Conservation (phyloP, 805 yeast genomes). For the Suhomyces sp. region DNA sequence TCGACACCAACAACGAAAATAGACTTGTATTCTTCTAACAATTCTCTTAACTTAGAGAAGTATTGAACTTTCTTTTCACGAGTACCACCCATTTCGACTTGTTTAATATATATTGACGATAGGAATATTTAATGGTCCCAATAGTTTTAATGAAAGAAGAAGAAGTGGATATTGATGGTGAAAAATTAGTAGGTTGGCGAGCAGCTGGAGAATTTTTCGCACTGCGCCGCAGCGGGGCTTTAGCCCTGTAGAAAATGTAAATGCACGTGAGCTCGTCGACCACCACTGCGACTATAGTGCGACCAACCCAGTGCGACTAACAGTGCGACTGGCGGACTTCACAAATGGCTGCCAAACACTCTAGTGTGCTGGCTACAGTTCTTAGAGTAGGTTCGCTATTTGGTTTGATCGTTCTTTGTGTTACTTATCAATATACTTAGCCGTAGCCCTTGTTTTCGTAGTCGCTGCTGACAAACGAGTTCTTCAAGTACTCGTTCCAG, state of each 20-base stretch:
- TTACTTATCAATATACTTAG: conserved; percentile 9
- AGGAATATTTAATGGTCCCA: conserved; percentile 86
- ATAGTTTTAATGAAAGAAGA: conserved; percentile 8
- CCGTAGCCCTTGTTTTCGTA: conserved; percentile 54
- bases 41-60: conserved; percentile 91
- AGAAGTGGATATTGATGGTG: not conserved
- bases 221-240: not conserved
- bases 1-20: conserved; percentile 99
- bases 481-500: conserved; percentile 56
- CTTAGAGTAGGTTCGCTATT: no score
- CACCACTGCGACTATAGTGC: no score
- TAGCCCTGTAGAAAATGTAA: not conserved
- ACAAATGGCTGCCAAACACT: no score
- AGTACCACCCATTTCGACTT: conserved; percentile 99
- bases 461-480: conserved; percentile 63
- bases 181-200: not conserved
- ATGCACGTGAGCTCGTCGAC: not conserved
- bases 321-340: not conserved
- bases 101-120: conserved; percentile 48
- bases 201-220: conserved; percentile 4
- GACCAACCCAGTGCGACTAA: not conserved
- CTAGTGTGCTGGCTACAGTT: no score
- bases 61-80: conserved; percentile 96
- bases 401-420: no score
- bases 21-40: conserved; percentile 95